Base-by-base conservation (phyloP, 1,284 basidiomycete genomes). In the Bondarzewia mesenterica region DNA sequence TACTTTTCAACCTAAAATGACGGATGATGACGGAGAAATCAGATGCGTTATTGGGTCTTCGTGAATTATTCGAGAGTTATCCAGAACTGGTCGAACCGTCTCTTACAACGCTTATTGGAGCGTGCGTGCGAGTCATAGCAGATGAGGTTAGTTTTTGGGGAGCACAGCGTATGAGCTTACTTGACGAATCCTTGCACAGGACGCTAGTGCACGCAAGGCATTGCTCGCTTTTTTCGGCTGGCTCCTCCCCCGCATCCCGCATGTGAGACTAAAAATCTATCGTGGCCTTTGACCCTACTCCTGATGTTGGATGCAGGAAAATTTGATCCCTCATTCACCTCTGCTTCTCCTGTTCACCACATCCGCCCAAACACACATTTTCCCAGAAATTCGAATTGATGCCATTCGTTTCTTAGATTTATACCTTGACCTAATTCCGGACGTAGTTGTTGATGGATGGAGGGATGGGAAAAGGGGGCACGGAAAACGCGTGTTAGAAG, bases 311-410 rank as follows among this genome's bases (percentile, higher is more conserved):
- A n/a, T 52, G 46, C 52, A 85, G 89, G 74, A 79, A 46, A 75
- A 79, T 47, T 65, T 92, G 2, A 58, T 70, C 3, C 91, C 87
- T 6, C 91, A 92, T 62, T 75, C 83, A 4, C 74, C 85, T 0
- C 60, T 82, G 0, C 71, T 96, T 2, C 71, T 95, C 15, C 77
- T 97, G 12, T 96, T 93, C 63, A 82, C 85, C 0, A 84, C 90
- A 2, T 95, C 94, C 4, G 92, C 92, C 0, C 85, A 96, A 62
- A 93, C 91, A 0, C 89, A 96, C 59, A 96, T 99, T 50, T 95
- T 93, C 63, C 92, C 93, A 7, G 90, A 94, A 58, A 89, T 98
- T 50, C 78, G 93, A 7, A 75, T 97, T 40, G 95, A 98, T 61
- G 92, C 93, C 1, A 75, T 95, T 53, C 80, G 82, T 22, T 79